These are phyloP conservation scores for Jimgerdemannia lactiflua DNA, from an alignment of 192 early-diverging fungal species.

Conservation along the genomic window DNA sequence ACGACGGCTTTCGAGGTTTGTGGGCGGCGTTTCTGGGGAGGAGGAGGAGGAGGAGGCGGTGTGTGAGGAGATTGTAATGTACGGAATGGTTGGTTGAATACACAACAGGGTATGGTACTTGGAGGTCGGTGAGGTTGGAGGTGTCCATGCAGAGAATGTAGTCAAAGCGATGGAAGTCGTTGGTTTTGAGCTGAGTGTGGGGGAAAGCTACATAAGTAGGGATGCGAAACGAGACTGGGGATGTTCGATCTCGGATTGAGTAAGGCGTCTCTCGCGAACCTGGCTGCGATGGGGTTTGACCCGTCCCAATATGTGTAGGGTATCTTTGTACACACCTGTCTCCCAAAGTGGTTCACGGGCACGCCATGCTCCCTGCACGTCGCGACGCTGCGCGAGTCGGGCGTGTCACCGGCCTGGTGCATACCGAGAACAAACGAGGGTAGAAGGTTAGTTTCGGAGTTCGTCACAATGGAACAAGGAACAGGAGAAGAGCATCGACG, in stretches of 20 bases:
- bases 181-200: too few species aligned
- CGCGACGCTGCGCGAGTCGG: conserved; percentile 65
- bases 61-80: too few species aligned
- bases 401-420: conserved; percentile 53
- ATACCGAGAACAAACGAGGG: not conserved
- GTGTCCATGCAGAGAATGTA: conserved; percentile 94
- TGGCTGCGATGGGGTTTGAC: conserved; percentile 3
- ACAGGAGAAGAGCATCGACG: not conserved
- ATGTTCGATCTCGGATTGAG: too few species aligned
- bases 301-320: too few species aligned
- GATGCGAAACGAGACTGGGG: too few species aligned
- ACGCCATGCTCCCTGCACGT: conserved; percentile 73
- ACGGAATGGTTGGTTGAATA: too few species aligned
- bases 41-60: too few species aligned
- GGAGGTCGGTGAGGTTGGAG: conserved; percentile 65
- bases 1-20: conserved; percentile 37
- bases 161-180: conserved; percentile 74
- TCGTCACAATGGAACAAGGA: not conserved
- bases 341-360: conserved; percentile 70
- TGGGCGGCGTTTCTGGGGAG: conserved; percentile 2
- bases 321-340: conserved; percentile 65
- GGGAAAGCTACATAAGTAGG: too few species aligned
- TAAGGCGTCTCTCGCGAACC: conserved; percentile 32
- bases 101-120: too few species aligned
- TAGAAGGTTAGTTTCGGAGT: not conserved